phyloP scores from a whole-genome alignment of 2,329 filamentous ascomycete genomes.

The Aspergillus jensenii region DNA sequence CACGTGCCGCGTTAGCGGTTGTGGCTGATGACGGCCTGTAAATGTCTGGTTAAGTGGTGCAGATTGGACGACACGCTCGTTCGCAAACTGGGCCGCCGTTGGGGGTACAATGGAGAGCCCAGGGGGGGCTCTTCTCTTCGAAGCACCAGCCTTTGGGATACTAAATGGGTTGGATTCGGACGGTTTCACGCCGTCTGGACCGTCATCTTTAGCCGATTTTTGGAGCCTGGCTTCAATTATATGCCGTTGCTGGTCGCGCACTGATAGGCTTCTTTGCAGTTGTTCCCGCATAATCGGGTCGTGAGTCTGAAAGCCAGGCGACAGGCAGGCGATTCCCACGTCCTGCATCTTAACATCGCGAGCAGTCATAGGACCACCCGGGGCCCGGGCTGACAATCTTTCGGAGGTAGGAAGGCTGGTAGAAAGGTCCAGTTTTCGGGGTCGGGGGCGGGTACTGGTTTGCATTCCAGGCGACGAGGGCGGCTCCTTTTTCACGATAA shows the following conservation, averaged over 20 bases:
- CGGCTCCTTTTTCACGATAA: constrained; percentile 95
- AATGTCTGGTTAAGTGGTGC: constrained; percentile 94
- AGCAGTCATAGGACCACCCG: constrained; percentile 67
- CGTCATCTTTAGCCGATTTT: constrained; percentile 79
- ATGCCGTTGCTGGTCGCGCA: constrained; percentile 88
- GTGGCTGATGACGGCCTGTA: constrained; percentile 80
- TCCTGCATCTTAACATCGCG: constrained; percentile 85
- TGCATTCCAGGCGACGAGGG: constrained; percentile 73
- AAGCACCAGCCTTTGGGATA: constrained; percentile 40
- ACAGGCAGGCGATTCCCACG: constrained; percentile 89
- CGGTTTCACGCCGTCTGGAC: constrained; percentile 59
- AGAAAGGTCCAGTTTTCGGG: constrained; percentile 47
- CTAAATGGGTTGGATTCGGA: constrained; percentile 44
- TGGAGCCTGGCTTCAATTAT: constrained; percentile 92
- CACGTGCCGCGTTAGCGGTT: constrained; percentile 73
- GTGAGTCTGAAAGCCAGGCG: constrained; percentile 92
- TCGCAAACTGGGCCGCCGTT: constrained; percentile 85
- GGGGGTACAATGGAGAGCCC: constrained; percentile 94
- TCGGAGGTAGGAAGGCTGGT: constrained; percentile 46
- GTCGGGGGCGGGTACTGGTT: constrained; percentile 56
- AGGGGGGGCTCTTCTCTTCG: constrained; percentile 65
- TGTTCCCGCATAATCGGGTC: constrained; percentile 97
- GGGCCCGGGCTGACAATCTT: constrained; percentile 63
- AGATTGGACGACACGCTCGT: constrained; percentile 94
- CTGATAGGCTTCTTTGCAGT: constrained; percentile 87